Percentiles rank a stretch among this genome's conserved stretches.
These are phyloP conservation scores for Candida mattraensis DNA, from an alignment of 805 yeast genomes.

Conservation along the genomic window DNA sequence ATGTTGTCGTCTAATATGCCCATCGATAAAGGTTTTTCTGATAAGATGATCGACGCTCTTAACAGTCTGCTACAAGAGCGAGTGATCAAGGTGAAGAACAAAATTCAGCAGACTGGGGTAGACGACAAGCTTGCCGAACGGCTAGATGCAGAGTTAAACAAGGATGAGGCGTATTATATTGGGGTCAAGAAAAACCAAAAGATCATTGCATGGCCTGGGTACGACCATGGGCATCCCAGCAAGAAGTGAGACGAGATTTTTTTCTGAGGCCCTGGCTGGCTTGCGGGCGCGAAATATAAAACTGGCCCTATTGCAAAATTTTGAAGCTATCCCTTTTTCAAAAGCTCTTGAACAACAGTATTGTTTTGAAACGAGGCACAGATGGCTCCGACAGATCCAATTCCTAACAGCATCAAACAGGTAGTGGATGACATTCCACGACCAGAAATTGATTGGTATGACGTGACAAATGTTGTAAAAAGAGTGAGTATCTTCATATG, in stretches of 20 bases:
- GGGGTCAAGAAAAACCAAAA: slow-evolving; percentile 26
- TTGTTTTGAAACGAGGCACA: neutral
- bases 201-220: slow-evolving; percentile 64
- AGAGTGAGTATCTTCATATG: slow-evolving; percentile 23
- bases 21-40: slow-evolving; percentile 52
- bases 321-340: neutral
- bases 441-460: slow-evolving; percentile 30
- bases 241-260: slow-evolving; percentile 12
- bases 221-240: slow-evolving; percentile 63
- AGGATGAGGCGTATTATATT: slow-evolving; percentile 16
- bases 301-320: too few relatives aligned
- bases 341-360: too few relatives aligned
- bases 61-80: slow-evolving; percentile 30
- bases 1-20: slow-evolving; percentile 47
- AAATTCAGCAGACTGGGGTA: slow-evolving; percentile 10
- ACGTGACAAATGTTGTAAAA: slow-evolving; percentile 24
- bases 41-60: slow-evolving; percentile 37
- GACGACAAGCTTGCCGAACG: slow-evolving; percentile 12
- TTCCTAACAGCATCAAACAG: slow-evolving; percentile 7
- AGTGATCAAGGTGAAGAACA: slow-evolving; percentile 25
- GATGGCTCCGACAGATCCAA: slow-evolving; percentile 1
- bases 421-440: slow-evolving; percentile 18
- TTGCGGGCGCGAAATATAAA: too few relatives aligned
- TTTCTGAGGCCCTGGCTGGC: neutral
- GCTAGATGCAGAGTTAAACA: slow-evolving; percentile 22